Base-by-base conservation (phyloP, 805 yeast species). In the Spathaspora girioi region DNA sequence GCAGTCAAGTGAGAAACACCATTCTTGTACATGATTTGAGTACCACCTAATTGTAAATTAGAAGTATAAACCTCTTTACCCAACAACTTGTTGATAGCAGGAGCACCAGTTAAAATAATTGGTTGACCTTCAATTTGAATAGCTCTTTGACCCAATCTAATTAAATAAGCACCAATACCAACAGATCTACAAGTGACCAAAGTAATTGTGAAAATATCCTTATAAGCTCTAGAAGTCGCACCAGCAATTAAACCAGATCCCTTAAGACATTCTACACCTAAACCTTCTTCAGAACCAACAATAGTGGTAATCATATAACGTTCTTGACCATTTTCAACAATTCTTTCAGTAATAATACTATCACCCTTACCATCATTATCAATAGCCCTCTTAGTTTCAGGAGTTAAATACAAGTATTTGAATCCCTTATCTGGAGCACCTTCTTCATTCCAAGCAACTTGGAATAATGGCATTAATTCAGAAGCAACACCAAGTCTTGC, bases 231-330 rank as follows among this genome's bases (percentile, higher is more conserved):
- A 11, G 97, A 89, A 45, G 99, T 94, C 27, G 96, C 97, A 73
- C 99, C 99, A 19, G 99, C 99, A 75, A 94, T 94, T 65, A 94
- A 79, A 76, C 98, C 99, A 50, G 98, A 93, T 40, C 99, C 99
- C 74, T 86, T 85, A 72, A 94, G 83, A 81, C 97, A 94, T 73
- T 94, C 99, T 54, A 94, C 99, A 77, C 99, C 99, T 55, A 96
- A 77, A 48, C 98, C 98, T 59, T 94, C 97, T 68, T 92, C 96
- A 53, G 88, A 83, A 75, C 98, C 98, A 66, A 94, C 81, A 61
- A 94, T 84, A 41, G 96, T 82, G 54, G 82, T 88, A 66, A 94
- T 89, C 61, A 87, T 80, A 65, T 82, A 79, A 65, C 97, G 84
- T 53, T 81, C 86, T 67, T 89, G 87, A 54, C 98, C 98, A 45